Conservation (phyloP, 2,329 filamentous ascomycete species). For the Chaetomiaceae sp. region DNA sequence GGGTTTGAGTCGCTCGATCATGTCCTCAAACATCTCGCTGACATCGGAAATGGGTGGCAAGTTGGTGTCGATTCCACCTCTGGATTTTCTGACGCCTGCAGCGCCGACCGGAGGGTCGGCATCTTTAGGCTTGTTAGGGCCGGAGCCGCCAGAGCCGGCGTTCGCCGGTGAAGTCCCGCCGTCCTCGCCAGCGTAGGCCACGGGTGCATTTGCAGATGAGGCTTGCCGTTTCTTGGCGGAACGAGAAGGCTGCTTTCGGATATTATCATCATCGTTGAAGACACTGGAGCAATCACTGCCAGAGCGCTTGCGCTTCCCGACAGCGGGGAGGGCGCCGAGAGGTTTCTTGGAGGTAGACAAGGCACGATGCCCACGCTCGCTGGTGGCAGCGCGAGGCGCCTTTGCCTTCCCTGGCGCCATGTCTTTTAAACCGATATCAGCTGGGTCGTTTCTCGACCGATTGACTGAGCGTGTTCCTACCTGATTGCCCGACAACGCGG, state of each 20-base stretch:
- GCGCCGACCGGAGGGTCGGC: background rate
- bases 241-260: background rate
- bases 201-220: background rate
- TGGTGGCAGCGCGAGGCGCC: background rate
- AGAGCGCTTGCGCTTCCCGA: background rate
- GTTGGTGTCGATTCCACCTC: conserved; percentile 15
- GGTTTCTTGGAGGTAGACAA: background rate
- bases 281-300: background rate
- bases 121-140: background rate
- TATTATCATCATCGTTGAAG: background rate
- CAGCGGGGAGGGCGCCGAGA: background rate
- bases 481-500: background rate
- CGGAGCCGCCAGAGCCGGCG: background rate
- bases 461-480: background rate
- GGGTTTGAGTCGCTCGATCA: conserved; percentile 20
- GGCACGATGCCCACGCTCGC: too few species aligned
- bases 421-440: background rate
- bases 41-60: conserved; percentile 27
- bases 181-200: background rate
- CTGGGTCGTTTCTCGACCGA: background rate
- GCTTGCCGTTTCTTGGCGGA: background rate
- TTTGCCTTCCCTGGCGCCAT: background rate
- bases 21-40: conserved; percentile 31
- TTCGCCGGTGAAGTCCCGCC: background rate
- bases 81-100: background rate